phyloP scores from a whole-genome alignment of 2,329 filamentous ascomycete species.

The Sordariomycetes sp. region DNA sequence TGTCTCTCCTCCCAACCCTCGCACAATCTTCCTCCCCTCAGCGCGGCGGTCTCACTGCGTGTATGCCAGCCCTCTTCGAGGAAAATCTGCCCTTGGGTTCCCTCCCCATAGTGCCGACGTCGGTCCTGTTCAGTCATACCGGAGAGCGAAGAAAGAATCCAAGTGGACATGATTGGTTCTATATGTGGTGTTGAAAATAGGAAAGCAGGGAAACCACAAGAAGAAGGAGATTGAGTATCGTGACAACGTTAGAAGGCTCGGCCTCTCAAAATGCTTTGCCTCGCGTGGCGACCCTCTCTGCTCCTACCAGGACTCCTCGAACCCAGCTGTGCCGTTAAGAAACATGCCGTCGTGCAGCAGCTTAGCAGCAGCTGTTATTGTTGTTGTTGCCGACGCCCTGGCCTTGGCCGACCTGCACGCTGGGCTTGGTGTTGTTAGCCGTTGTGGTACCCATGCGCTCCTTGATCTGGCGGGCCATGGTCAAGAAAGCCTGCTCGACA shows the following conservation, averaged over 20 bases:
- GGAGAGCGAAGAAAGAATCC: conserved; percentile 9
- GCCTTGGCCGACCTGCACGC: conserved; percentile 89
- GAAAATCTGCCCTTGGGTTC: no score
- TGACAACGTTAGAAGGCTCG: background rate
- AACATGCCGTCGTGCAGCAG: conserved; percentile 5
- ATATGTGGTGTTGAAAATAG: conserved; percentile 5
- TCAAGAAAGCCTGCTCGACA: conserved; percentile 98
- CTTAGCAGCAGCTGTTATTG: conserved; percentile 85
- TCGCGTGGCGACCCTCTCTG: background rate
- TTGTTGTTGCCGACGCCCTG: conserved; percentile 86
- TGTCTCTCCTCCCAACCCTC: no score
- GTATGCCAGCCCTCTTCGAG: no score
- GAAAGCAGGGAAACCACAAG: conserved; percentile 3
- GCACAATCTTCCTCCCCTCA: no score
- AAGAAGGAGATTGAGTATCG: conserved; percentile 2
- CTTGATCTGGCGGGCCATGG: conserved; percentile 99
- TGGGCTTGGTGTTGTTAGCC: conserved; percentile 96
- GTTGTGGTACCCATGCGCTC: conserved; percentile 97
- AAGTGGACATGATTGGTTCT: conserved; percentile 9
- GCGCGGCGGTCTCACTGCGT: no score
- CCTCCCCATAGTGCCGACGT: no score
- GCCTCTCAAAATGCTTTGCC: background rate
- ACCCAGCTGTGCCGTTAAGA: conserved; percentile 1
- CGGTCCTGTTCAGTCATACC: conserved; percentile 1
- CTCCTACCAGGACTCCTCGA: background rate